Conservation (phyloP, 2,329 filamentous ascomycete species). For the Cercospora zeae-maydis region DNA sequence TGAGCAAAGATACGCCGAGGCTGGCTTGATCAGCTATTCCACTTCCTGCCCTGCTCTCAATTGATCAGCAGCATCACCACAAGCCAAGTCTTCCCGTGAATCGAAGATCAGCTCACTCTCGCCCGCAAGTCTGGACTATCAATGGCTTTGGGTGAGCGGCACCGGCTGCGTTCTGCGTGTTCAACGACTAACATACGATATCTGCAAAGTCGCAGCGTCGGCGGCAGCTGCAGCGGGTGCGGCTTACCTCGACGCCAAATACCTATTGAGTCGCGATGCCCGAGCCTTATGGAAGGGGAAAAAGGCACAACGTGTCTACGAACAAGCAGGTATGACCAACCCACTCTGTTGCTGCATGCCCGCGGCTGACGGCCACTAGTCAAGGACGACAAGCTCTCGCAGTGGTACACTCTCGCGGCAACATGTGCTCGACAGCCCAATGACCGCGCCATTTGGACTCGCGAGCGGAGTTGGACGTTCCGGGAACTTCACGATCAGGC, state of each 20-base stretch:
- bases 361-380: conserved; percentile 6
- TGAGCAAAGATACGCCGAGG: not conserved
- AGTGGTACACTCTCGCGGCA: conserved; percentile 30
- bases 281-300: conserved; percentile 43
- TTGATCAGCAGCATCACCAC: not conserved
- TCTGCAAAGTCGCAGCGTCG: conserved; percentile 9
- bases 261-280: conserved; percentile 61
- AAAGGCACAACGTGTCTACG: conserved; percentile 45
- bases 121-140: not conserved
- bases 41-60: not conserved
- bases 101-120: no score
- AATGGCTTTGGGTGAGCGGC: conserved; percentile 6
- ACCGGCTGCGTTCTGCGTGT: not conserved
- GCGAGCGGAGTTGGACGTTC: conserved; percentile 55
- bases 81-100: not conserved
- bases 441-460: conserved; percentile 63
- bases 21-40: not conserved
- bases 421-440: conserved; percentile 39
- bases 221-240: conserved; percentile 40
- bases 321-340: conserved; percentile 45
- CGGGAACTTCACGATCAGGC: conserved; percentile 52
- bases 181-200: not conserved
- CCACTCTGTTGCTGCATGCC: not conserved
- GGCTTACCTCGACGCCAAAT: conserved; percentile 66
- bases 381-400: conserved; percentile 25